phyloP scores from a whole-genome alignment of 495 filamentous ascomycete genomes.

The Talaromyces ruber region DNA sequence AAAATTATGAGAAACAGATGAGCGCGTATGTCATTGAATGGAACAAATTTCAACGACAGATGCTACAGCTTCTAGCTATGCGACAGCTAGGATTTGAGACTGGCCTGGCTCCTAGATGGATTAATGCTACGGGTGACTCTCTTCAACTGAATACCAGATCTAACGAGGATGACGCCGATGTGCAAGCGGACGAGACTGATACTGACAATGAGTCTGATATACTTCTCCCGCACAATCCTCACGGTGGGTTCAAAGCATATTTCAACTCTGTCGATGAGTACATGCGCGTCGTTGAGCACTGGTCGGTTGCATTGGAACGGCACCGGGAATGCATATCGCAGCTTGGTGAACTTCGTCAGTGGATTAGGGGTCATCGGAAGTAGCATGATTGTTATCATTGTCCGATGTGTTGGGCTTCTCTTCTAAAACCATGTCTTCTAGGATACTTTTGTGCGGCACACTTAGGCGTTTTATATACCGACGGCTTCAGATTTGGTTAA shows the following conservation, averaged over 20 bases:
- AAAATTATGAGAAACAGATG: slow-evolving; percentile 54
- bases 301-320: slow-evolving; percentile 53
- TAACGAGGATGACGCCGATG: slow-evolving; percentile 10
- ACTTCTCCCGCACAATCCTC: slow-evolving; percentile 19
- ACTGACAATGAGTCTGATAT: slow-evolving; percentile 17
- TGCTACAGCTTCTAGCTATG: slow-evolving; percentile 58
- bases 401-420: background rate
- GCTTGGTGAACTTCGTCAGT: slow-evolving; percentile 48
- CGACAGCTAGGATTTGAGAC: slow-evolving; percentile 48
- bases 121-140: slow-evolving; percentile 45
- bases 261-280: slow-evolving; percentile 55
- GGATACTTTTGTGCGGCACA: background rate
- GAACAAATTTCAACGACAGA: slow-evolving; percentile 53
- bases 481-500: background rate
- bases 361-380: slow-evolving; percentile 33
- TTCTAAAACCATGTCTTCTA: background rate
- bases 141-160: slow-evolving; percentile 17
- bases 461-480: background rate
- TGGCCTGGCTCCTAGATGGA: slow-evolving; percentile 45
- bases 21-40: slow-evolving; percentile 60
- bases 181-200: slow-evolving; percentile 10
- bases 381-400: slow-evolving; percentile 7
- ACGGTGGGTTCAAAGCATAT: slow-evolving; percentile 50
- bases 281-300: slow-evolving; percentile 49
- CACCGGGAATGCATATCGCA: slow-evolving; percentile 54